phyloP scores from a whole-genome alignment of 2,329 filamentous ascomycete species.

The Paramyrothecium roridum region DNA sequence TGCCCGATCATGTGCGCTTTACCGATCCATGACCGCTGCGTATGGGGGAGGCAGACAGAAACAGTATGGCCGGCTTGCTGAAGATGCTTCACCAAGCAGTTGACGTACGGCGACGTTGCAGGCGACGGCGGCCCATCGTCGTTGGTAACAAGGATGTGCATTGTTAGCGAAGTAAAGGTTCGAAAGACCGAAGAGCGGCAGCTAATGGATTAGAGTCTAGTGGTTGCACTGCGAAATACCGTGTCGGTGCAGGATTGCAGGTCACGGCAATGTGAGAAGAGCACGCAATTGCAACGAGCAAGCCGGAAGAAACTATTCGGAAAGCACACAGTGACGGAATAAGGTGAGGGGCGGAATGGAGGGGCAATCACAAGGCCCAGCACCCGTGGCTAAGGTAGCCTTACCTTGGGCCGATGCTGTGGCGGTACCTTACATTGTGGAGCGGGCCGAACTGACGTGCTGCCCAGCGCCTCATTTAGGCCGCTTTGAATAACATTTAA shows the following conservation, averaged over 20 bases:
- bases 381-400: no score
- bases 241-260: no score
- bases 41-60: slow-evolving; percentile 86
- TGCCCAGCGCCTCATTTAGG: background rate
- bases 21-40: slow-evolving; percentile 95
- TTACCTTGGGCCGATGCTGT: no score
- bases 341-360: no score
- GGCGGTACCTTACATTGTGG: no score
- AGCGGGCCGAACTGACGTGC: background rate
- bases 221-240: no score
- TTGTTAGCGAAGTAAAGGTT: slow-evolving; percentile 22
- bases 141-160: slow-evolving; percentile 69
- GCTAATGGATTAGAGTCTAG: background rate
- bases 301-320: no score
- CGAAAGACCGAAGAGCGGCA: background rate
- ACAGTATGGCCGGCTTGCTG: slow-evolving; percentile 78
- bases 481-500: no score
- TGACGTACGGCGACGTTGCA: slow-evolving; percentile 76
- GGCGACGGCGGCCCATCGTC: slow-evolving; percentile 79
- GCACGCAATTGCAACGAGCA: no score
- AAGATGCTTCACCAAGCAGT: slow-evolving; percentile 68
- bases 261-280: no score
- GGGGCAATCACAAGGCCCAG: no score
- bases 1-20: slow-evolving; percentile 96
- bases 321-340: no score